Evolutionary conservation across 108 stramenopile species (phyloP).

Genomic region (Cyclotella choctawhatcheeana): DNA sequence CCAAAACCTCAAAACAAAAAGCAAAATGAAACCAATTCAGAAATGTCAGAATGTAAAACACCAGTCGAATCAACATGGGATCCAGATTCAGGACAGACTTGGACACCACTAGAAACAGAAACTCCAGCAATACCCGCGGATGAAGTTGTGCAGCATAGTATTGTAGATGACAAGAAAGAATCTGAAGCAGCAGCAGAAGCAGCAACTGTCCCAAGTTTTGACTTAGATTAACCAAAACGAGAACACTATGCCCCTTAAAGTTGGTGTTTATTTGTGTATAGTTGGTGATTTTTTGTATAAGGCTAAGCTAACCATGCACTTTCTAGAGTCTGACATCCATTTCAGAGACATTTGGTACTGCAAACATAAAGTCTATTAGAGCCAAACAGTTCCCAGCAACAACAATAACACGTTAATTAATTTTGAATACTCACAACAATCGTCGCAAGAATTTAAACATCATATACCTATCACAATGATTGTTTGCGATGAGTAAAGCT

Average conservation of each 20-base stretch:
- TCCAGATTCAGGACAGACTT: constrained; percentile 48
- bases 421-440: too few species aligned
- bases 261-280: neutral
- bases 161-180: neutral
- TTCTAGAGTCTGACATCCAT: too few species aligned
- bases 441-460: too few species aligned
- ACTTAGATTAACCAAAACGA: constrained; percentile 12
- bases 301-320: neutral
- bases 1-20: constrained; percentile 24
- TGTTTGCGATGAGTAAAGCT: too few species aligned
- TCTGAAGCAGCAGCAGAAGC: neutral
- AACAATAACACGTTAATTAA: too few species aligned
- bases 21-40: neutral
- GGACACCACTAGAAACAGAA: constrained; percentile 14
- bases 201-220: constrained; percentile 9
- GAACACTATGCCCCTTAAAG: neutral
- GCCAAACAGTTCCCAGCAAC: too few species aligned
- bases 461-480: too few species aligned
- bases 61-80: constrained; percentile 41
- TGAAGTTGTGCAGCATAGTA: neutral
- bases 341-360: too few species aligned
- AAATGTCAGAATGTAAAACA: neutral
- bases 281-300: neutral
- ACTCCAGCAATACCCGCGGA: neutral
- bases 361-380: too few species aligned